Conservation (phyloP, 2,329 filamentous ascomycete species). For the Pseudopyrenochaeta lycopersici region DNA sequence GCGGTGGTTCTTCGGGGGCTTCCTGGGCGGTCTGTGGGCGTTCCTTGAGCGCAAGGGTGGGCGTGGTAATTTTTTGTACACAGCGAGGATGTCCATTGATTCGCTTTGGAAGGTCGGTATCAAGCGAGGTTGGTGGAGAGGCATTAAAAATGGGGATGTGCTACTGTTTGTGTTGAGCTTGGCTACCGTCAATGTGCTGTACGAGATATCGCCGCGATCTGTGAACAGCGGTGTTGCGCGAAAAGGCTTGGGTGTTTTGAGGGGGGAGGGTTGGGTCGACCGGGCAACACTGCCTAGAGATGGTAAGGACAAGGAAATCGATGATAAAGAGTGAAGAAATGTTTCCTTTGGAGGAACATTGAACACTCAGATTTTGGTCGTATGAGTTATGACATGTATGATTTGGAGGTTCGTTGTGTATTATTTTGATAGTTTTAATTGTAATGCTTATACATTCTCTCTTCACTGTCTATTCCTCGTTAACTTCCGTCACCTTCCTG, state of each 20-base stretch:
- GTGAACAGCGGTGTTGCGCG: conserved; percentile 73
- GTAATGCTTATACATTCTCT: conserved; percentile 3
- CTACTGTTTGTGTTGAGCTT: conserved; percentile 82
- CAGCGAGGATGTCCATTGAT: conserved; percentile 79
- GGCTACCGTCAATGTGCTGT: conserved; percentile 79
- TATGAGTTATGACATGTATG: conserved; percentile 8
- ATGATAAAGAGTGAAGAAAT: conserved; percentile 8
- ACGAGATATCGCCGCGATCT: conserved; percentile 74
- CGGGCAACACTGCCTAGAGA: conserved; percentile 51
- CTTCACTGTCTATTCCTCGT: neutral
- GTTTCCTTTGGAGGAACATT: neutral
- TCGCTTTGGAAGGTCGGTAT: conserved; percentile 92
- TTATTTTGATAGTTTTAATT: conserved; percentile 2
- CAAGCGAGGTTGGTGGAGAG: conserved; percentile 88
- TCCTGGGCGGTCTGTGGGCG: conserved; percentile 85
- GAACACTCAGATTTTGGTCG: neutral
- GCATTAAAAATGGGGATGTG: conserved; percentile 83
- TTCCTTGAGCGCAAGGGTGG: conserved; percentile 72
- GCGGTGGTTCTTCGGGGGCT: conserved; percentile 89
- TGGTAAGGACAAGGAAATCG: conserved; percentile 10
- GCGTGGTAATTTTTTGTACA: conserved; percentile 77
- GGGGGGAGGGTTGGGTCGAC: conserved; percentile 79
- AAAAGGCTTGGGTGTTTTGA: conserved; percentile 76
- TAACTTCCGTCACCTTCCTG: neutral
- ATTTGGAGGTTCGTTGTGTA: neutral